Conservation (phyloP, 1,284 basidiomycete genomes). For the Phenoliferia sp. region DNA sequence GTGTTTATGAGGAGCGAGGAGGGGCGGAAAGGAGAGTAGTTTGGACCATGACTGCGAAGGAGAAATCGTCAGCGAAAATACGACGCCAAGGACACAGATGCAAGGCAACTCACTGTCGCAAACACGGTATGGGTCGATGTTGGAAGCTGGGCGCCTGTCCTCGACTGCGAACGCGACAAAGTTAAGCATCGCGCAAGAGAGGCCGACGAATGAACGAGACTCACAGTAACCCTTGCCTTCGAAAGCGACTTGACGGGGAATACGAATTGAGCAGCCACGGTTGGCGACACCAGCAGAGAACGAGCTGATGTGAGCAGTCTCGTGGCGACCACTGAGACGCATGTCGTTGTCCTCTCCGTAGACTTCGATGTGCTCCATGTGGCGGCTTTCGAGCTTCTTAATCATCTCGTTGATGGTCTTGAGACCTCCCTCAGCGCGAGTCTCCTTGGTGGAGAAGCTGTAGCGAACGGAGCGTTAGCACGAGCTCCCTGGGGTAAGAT, state of each 20-base stretch:
- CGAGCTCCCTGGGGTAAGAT: slow-evolving; percentile 30
- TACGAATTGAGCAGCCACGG: slow-evolving; percentile 68
- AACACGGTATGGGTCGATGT: slow-evolving; percentile 68
- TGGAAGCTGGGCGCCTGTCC: slow-evolving; percentile 92
- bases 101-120: slow-evolving; percentile 29
- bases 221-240: slow-evolving; percentile 77
- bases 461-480: slow-evolving; percentile 50
- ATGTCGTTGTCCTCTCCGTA: slow-evolving; percentile 84
- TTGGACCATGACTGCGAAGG: slow-evolving; percentile 78
- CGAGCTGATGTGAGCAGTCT: slow-evolving; percentile 89
- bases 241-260: slow-evolving; percentile 33
- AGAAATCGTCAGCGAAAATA: slow-evolving; percentile 20
- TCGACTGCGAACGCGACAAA: background rate
- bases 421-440: slow-evolving; percentile 91
- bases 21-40: slow-evolving; percentile 60
- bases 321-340: slow-evolving; percentile 86
- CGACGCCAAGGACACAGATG: slow-evolving; percentile 73
- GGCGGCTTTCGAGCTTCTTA: slow-evolving; percentile 50
- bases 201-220: slow-evolving; percentile 30
- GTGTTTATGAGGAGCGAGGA: background rate
- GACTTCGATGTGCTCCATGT: slow-evolving; percentile 70
- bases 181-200: background rate
- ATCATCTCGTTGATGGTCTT: slow-evolving; percentile 91
- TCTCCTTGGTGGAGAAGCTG: slow-evolving; percentile 87
- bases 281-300: slow-evolving; percentile 62